These are phyloP conservation scores for Pyracantha coccinea DNA, from an alignment of 331 rosid genomes.

Conservation along the genomic window DNA sequence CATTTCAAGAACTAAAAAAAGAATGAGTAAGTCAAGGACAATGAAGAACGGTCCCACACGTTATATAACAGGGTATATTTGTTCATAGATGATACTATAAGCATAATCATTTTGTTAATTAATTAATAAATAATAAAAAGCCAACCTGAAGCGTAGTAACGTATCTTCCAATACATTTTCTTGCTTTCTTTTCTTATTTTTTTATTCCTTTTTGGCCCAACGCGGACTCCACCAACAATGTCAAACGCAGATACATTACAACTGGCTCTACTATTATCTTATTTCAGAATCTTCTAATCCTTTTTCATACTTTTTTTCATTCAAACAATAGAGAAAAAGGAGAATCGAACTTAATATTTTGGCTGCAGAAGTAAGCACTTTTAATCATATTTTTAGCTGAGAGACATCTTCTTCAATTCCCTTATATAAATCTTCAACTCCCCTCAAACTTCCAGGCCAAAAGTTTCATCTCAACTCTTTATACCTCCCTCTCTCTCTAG, in stretches of 20 bases:
- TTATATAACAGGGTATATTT: background rate
- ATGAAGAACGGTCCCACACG: background rate
- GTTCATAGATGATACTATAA: background rate
- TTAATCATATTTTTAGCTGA: too few relatives aligned
- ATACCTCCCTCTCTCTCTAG: background rate
- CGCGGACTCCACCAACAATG: constrained; percentile 5
- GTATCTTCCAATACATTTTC: background rate
- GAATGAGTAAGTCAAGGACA: background rate
- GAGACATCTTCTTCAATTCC: too few relatives aligned
- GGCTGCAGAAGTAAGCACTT: too few relatives aligned
- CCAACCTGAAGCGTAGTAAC: background rate
- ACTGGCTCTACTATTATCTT: constrained; percentile 3
- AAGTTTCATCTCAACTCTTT: background rate
- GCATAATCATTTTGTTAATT: background rate
- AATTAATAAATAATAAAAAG: background rate
- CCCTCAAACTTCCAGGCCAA: too few relatives aligned
- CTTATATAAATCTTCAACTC: too few relatives aligned
- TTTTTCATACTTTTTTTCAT: background rate
- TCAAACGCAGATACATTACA: constrained; percentile 18
- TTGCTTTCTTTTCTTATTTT: background rate
- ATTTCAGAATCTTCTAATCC: constrained; percentile 10
- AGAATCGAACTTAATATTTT: too few relatives aligned
- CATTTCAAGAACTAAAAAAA: background rate
- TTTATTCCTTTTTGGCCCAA: background rate
- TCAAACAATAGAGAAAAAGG: too few relatives aligned